Evolutionary conservation across 2,329 filamentous ascomycete genomes (phyloP), one percentile per base, ranked within the genome.

Genomic region (Fusarium ambrosium): DNA sequence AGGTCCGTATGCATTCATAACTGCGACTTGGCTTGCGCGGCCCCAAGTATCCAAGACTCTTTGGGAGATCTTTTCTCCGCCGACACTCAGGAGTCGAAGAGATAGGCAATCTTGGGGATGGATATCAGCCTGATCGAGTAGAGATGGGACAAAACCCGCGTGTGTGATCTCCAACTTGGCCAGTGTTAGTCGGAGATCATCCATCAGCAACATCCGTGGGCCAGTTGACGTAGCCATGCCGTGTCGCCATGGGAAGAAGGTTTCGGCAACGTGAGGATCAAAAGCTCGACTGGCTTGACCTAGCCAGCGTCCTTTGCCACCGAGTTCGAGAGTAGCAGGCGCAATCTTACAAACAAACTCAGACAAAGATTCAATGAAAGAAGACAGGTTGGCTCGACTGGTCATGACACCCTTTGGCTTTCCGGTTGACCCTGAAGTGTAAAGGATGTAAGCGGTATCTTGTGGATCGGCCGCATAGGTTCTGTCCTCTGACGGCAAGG

Each of bases 271-370:
- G 41, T 64, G 62, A 14, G 62, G 62, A 29, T 65, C 51, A 48
- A 65, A 65, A 9, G 62, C 62, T 60, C 62, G 53, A 29, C 62
- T 65, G 37, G 62, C 37, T 29, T 65, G 62, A n/a, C 62, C 51
- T 32, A 65, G 7, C 37, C 62, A 65, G 39, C 62, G 51, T 20
- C 62, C 62, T n/a, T 59, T 65, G 7, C 55, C 55, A 29, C 51
- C 51, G 18, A 65, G 62, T 18, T 65, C 62, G 10, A 48, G 51
- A 29, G 53, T 65, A 48, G 53, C 53, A 11, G 51, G 51, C 8
- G 51, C 53, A 18, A 65, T 65, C 3, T 16, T 22, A 11, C 62
- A 65, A 11, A 65, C 10, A n/a, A 59, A 65, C 39, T 65, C 62
- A 0, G 51, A 65, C 3, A 65, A 24, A 22, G 62, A 65, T 20